Evolutionary conservation across 306 rosid species (phyloP).

Genomic region (Cyamopsis tetragonoloba): DNA sequence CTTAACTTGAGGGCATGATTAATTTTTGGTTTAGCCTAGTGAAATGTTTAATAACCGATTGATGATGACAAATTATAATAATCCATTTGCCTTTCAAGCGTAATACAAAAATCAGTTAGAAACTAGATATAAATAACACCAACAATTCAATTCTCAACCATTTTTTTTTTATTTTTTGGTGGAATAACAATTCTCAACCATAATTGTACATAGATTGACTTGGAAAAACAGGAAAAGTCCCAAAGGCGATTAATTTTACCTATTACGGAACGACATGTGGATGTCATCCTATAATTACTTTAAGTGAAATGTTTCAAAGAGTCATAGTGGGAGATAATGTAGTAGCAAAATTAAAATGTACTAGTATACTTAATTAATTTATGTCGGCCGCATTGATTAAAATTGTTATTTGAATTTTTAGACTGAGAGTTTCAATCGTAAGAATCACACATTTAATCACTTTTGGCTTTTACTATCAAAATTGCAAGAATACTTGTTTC

Average conservation of each 20-base stretch:
- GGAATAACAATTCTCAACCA: conserved; percentile 18
- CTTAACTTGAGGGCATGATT: not conserved
- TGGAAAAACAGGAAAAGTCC: conserved; percentile 1
- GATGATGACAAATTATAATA: not conserved
- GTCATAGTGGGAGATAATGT: not conserved
- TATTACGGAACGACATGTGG: not conserved
- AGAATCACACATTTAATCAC: too few relatives aligned
- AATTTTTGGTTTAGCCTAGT: conserved; percentile 18
- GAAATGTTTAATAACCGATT: conserved; percentile 3
- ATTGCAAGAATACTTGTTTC: too few relatives aligned
- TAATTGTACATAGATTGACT: conserved; percentile 10
- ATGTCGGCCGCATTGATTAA: too few relatives aligned
- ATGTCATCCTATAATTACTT: not conserved
- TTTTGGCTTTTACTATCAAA: too few relatives aligned
- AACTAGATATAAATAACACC: not conserved
- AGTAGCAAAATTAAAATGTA: too few relatives aligned
- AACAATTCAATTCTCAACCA: conserved; percentile 14
- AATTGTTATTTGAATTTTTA: too few relatives aligned
- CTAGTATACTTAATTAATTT: too few relatives aligned
- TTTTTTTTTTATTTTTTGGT: too few relatives aligned
- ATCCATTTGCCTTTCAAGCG: not conserved
- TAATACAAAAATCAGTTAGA: not conserved
- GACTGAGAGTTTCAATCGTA: too few relatives aligned
- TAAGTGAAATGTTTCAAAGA: not conserved
- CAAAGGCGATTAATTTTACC: conserved; percentile 4